Evolutionary conservation across 768 basidiomycete species (phyloP), one percentile per base, ranked within the genome.

Genomic region (Chalciporus piperatus): DNA sequence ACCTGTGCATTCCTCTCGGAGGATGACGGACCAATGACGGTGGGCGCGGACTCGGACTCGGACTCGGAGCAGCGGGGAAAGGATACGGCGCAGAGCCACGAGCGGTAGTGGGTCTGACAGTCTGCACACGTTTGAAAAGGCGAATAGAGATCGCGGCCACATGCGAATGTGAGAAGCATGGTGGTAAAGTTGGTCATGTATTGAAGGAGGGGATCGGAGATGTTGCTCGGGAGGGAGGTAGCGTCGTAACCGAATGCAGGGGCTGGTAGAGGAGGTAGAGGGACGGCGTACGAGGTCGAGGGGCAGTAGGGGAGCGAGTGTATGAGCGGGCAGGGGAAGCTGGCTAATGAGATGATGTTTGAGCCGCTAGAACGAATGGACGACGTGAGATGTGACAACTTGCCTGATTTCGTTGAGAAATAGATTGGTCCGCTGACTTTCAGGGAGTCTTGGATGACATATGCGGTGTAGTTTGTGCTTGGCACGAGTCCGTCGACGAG

Each of bases 131-230:
- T 80, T 23, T 88, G 81, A 19, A 92, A 67, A 0, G 87, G 86
- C 6, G 89, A 92, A 70, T 92, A 95, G 48, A 74, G 62, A 62
- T 92, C 90, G 25, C 88, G 79, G 16, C 89, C 88, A 63, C 92
- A 94, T 1, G 89, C 80, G 54, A 84, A 81, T 3, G 86, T 87
- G 28, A 79, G 76, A 9, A 95, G 80, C 17, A 81, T 77, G 1
- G 77, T 76, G 1, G 89, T 86, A 68, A 94, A 92, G 69, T 91
- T 90, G 44, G 82, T 68, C 56, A 94, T 68, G 52, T 79, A 81
- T 20, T 75, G 70, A 39, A 84, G 59, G 39, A 92, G 75, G 7
- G 79, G 77, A 11, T 64, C 61, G 17, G 77, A 70, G n/a, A 89
- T 62, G 19, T 57, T 50, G 4, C 62, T 52, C 0, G 85, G 83